Evolutionary conservation across 306 rosid genomes (phyloP).

Genomic region (Benincasa hispida): DNA sequence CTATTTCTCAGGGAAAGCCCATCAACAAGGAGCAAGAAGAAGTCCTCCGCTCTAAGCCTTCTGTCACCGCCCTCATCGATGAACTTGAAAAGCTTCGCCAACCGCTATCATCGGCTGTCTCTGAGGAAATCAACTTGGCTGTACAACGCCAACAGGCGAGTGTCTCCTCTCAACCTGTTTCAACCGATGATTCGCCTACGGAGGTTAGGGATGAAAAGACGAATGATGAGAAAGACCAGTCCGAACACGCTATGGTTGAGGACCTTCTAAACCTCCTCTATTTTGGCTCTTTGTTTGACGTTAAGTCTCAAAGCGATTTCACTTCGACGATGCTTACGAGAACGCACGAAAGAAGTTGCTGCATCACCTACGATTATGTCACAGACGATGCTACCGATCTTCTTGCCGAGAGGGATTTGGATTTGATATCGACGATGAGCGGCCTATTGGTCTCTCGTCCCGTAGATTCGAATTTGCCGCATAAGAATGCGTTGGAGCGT

Average conservation of each 20-base stretch:
- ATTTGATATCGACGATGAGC: slow-evolving; percentile 47
- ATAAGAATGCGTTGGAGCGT: slow-evolving; percentile 61
- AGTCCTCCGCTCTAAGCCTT: slow-evolving; percentile 70
- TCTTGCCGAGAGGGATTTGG: slow-evolving; percentile 79
- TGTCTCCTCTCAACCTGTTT: slow-evolving; percentile 7
- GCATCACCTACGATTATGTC: slow-evolving; percentile 89
- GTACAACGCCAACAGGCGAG: slow-evolving; percentile 21
- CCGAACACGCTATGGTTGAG: slow-evolving; percentile 29
- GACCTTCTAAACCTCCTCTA: slow-evolving; percentile 75
- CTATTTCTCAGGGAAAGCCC: slow-evolving; percentile 51
- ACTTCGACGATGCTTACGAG: slow-evolving; percentile 72
- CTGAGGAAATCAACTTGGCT: slow-evolving; percentile 53
- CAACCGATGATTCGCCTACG: slow-evolving; percentile 4
- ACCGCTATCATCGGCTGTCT: slow-evolving; percentile 54
- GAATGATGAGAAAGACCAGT: slow-evolving; percentile 1
- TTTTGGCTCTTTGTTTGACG: slow-evolving; percentile 83
- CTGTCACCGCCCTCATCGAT: slow-evolving; percentile 41
- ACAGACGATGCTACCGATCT: slow-evolving; percentile 94
- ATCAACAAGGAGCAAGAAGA: slow-evolving; percentile 82
- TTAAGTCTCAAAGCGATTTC: slow-evolving; percentile 75
- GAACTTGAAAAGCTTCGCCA: slow-evolving; percentile 91
- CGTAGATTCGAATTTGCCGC: slow-evolving; percentile 67
- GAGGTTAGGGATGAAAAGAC: background rate
- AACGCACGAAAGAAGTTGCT: slow-evolving; percentile 84
- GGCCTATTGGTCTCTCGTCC: slow-evolving; percentile 72